phyloP scores from a whole-genome alignment of 345 rosid species.

The Eutrema yunnanense region DNA sequence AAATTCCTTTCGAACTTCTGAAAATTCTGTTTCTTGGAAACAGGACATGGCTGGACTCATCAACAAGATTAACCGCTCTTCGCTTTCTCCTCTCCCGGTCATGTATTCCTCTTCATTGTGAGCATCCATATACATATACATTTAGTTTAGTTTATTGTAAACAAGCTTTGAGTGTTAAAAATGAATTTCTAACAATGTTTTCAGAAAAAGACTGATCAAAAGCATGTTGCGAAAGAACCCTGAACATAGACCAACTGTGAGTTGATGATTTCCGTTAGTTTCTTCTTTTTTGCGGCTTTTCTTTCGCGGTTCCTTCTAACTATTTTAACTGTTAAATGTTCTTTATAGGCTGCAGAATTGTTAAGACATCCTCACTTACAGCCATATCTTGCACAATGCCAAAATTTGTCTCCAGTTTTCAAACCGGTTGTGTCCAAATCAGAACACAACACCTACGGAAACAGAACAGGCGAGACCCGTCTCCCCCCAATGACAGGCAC shows the following conservation, averaged over 20 bases:
- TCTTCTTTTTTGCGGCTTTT: not conserved
- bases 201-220: conserved; percentile 90
- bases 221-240: conserved; percentile 82
- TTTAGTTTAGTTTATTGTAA: not conserved
- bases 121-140: conserved; percentile 20
- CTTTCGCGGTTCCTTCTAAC: not conserved
- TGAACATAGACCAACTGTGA: conserved; percentile 78
- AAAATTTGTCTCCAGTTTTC: conserved; percentile 56
- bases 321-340: not conserved
- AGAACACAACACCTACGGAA: conserved; percentile 46
- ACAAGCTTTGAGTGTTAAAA: not conserved
- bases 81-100: conserved; percentile 91
- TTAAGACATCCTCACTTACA: conserved; percentile 89
- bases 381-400: conserved; percentile 69
- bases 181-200: not conserved
- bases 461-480: conserved; percentile 44
- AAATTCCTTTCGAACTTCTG: not conserved
- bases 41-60: conserved; percentile 95
- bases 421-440: conserved; percentile 70
- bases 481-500: conserved; percentile 23
- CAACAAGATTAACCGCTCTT: conserved; percentile 89
- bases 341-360: conserved; percentile 79
- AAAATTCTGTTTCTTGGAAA: not conserved
- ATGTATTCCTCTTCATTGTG: conserved; percentile 83
- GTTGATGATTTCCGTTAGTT: conserved; percentile 21